phyloP scores from a whole-genome alignment of 139 green algal genomes.

The Volvox africanus region DNA sequence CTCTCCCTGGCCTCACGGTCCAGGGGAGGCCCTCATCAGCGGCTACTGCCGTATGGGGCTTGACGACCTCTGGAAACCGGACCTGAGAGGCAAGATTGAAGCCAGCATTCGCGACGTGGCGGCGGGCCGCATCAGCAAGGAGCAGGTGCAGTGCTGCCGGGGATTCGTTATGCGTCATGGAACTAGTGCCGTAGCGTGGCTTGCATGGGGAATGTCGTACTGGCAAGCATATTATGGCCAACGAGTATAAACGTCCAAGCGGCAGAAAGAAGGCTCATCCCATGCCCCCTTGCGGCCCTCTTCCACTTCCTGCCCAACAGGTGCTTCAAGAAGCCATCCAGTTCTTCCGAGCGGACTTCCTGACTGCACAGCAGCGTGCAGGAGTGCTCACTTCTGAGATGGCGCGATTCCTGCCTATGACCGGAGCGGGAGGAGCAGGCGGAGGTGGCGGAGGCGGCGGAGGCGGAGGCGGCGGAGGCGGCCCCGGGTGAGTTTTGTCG shows the following conservation, averaged over 20 bases:
- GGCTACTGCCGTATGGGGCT: slow-evolving; percentile 89
- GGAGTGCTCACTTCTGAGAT: slow-evolving; percentile 65
- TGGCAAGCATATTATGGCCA: no score
- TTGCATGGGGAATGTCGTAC: no score
- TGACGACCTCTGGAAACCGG: slow-evolving; percentile 84
- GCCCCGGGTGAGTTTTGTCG: background rate
- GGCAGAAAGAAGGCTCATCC: no score
- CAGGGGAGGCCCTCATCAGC: slow-evolving; percentile 85
- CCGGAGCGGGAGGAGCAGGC: slow-evolving; percentile 34
- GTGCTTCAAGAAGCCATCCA: slow-evolving; percentile 79
- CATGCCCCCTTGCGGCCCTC: no score
- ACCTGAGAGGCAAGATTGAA: slow-evolving; percentile 90
- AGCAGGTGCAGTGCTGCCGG: slow-evolving; percentile 33
- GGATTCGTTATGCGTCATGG: no score
- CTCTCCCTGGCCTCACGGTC: no score
- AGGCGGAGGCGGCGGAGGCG: background rate
- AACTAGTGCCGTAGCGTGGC: no score
- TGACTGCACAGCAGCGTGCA: slow-evolving; percentile 55
- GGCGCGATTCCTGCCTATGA: slow-evolving; percentile 61
- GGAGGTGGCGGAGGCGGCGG: slow-evolving; percentile 36
- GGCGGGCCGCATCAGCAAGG: slow-evolving; percentile 70
- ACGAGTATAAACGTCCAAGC: no score
- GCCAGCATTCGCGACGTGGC: slow-evolving; percentile 85
- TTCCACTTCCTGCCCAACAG: slow-evolving; percentile 20
- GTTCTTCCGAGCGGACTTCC: slow-evolving; percentile 76